Conservation (phyloP, 1,284 basidiomycete genomes). For the Cutaneotrichosporon cutaneum region DNA sequence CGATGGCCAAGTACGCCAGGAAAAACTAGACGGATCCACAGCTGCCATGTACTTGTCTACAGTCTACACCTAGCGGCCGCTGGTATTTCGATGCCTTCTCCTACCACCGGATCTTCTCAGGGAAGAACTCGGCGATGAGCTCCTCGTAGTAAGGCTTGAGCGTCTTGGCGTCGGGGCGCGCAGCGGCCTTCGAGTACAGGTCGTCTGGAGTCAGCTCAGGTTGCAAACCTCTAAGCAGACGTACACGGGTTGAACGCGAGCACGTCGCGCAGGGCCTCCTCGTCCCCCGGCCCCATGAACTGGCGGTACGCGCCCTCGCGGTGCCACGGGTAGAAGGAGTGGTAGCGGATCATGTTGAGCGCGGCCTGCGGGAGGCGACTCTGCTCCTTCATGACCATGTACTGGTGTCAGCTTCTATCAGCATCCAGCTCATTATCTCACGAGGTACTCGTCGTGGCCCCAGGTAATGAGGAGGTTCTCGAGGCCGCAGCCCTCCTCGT, state of each 20-base stretch:
- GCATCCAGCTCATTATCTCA: not conserved
- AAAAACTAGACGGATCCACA: too few species aligned
- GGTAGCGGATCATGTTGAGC: conserved; percentile 88
- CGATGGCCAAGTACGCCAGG: too few species aligned
- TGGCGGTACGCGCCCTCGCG: conserved; percentile 77
- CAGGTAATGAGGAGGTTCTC: conserved; percentile 85
- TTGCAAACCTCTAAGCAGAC: not conserved
- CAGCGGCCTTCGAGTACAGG: conserved; percentile 78
- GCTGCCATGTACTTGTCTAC: not conserved
- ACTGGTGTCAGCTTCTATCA: conserved; percentile 15
- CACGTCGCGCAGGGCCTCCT: conserved; percentile 42
- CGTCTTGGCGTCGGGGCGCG: conserved; percentile 60
- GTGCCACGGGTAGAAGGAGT: conserved; percentile 96
- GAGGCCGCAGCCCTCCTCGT: conserved; percentile 76
- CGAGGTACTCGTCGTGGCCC: conserved; percentile 71
- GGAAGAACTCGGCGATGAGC: conserved; percentile 78
- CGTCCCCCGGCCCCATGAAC: conserved; percentile 62
- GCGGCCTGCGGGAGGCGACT: conserved; percentile 69
- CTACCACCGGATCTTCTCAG: conserved; percentile 68
- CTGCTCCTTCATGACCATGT: conserved; percentile 31
- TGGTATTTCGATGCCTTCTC: too few species aligned
- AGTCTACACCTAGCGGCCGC: too few species aligned
- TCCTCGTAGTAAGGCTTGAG: conserved; percentile 75
- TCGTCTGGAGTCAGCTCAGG: conserved; percentile 60
- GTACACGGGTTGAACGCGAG: conserved; percentile 44